Evolutionary conservation across 2,329 filamentous ascomycete genomes (phyloP).

Genomic region (Cladophialophora immunda): DNA sequence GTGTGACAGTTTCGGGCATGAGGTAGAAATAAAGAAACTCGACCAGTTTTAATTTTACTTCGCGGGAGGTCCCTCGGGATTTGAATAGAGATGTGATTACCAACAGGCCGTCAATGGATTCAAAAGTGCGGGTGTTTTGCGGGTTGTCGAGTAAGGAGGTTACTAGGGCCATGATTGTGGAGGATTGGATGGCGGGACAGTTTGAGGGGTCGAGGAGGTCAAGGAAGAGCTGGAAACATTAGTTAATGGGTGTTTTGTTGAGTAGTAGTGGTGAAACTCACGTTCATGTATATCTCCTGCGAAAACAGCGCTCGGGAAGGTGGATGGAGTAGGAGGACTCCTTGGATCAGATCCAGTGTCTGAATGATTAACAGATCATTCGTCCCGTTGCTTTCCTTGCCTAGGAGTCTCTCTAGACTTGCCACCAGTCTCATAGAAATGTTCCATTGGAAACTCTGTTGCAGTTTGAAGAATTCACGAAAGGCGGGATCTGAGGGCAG

Average conservation of each 20-base stretch:
- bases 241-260: background rate
- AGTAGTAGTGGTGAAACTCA: slow-evolving; percentile 46
- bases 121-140: slow-evolving; percentile 88
- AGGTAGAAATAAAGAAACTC: slow-evolving; percentile 99
- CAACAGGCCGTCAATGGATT: slow-evolving; percentile 87
- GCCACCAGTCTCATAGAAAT: slow-evolving; percentile 85
- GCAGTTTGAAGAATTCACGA: slow-evolving; percentile 92
- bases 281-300: slow-evolving; percentile 93
- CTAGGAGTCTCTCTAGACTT: slow-evolving; percentile 85
- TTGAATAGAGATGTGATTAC: slow-evolving; percentile 95
- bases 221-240: slow-evolving; percentile 72
- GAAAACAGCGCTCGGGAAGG: slow-evolving; percentile 87
- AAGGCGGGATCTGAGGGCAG: slow-evolving; percentile 86
- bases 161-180: slow-evolving; percentile 88
- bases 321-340: slow-evolving; percentile 85
- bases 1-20: slow-evolving; percentile 79
- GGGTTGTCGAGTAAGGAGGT: slow-evolving; percentile 87
- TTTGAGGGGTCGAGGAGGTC: slow-evolving; percentile 93
- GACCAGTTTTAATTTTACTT: slow-evolving; percentile 94
- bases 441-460: slow-evolving; percentile 98
- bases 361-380: slow-evolving; percentile 90
- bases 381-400: slow-evolving; percentile 79
- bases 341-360: slow-evolving; percentile 88
- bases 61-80: slow-evolving; percentile 80
- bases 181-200: slow-evolving; percentile 89